These are phyloP conservation scores for Phytopythium ostracodes DNA, from an alignment of 352 stramenopile genomes.

Conservation along the genomic window DNA sequence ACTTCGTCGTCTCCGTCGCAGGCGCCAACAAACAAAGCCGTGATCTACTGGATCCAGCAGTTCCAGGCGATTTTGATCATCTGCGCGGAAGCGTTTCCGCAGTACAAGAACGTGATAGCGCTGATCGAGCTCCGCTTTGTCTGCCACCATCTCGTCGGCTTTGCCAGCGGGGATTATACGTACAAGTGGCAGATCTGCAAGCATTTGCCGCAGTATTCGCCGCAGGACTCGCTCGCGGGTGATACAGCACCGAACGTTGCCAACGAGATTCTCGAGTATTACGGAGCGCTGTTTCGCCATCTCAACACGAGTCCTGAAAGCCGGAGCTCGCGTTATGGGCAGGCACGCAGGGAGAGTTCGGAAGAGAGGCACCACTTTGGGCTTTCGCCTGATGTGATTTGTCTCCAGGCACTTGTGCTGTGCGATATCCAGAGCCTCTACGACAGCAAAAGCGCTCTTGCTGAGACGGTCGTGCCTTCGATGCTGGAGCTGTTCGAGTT, in stretches of 20 bases:
- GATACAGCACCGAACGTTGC: constrained; percentile 59
- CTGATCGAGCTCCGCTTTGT: constrained; percentile 82
- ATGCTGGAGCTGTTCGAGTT: constrained; percentile 74
- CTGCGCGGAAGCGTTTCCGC: constrained; percentile 65
- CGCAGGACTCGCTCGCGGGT: constrained; percentile 43
- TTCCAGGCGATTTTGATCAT: constrained; percentile 72
- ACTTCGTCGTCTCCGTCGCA: constrained; percentile 35
- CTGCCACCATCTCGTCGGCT: constrained; percentile 70
- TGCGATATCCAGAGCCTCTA: constrained; percentile 82
- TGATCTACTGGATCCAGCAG: constrained; percentile 75
- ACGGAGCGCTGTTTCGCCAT: constrained; percentile 55
- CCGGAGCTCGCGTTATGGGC: constrained; percentile 26
- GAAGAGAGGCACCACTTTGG: constrained; percentile 34
- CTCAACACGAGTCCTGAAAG: constrained; percentile 57
- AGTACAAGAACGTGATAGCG: constrained; percentile 56
- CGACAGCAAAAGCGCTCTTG: constrained; percentile 68
- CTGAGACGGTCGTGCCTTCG: constrained; percentile 57
- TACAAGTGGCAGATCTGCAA: constrained; percentile 82
- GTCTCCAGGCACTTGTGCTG: constrained; percentile 62
- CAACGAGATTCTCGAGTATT: constrained; percentile 78
- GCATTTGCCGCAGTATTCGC: constrained; percentile 40
- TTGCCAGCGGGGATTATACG: constrained; percentile 47
- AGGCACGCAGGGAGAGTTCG: constrained; percentile 4
- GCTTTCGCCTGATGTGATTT: constrained; percentile 45
- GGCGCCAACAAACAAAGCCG: constrained; percentile 36